Conservation (phyloP, 139 green algal species). For the Monoraphidium neglectum region DNA sequence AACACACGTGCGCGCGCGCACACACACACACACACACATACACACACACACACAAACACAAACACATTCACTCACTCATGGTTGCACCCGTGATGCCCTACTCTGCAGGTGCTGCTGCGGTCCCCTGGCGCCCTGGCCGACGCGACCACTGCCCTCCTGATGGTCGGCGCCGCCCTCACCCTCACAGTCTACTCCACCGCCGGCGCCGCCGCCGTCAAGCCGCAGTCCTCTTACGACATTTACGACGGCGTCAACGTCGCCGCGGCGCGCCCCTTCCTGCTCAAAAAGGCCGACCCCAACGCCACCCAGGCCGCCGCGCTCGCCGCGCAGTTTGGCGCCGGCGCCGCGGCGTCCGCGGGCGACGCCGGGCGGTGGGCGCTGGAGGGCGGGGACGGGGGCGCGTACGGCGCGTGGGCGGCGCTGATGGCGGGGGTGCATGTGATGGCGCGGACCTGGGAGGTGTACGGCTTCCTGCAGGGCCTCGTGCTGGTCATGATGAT, state of each 20-base stretch:
- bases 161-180: conserved; percentile 14
- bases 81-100: no score
- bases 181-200: conserved; percentile 21
- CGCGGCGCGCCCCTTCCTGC: conserved; percentile 21
- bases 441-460: conserved; percentile 34
- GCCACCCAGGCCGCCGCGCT: neutral
- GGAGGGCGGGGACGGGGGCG: conserved; percentile 3
- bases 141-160: conserved; percentile 1
- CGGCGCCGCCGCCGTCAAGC: conserved; percentile 17
- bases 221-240: conserved; percentile 21
- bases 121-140: conserved; percentile 23
- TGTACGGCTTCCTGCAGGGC: conserved; percentile 41
- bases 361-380: conserved; percentile 36
- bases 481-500: conserved; percentile 42
- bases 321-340: neutral
- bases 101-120: conserved; percentile 9
- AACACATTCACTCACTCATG: no score
- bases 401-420: conserved; percentile 1
- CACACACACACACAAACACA: no score
- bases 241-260: conserved; percentile 38
- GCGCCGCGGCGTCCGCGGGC: neutral
- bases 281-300: conserved; percentile 1
- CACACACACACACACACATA: no score
- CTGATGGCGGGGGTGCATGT: conserved; percentile 15
- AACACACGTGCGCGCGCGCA: no score